These are phyloP conservation scores for Salisapilia sapeloensis DNA, from an alignment of 352 stramenopile genomes.

Conservation along the genomic window DNA sequence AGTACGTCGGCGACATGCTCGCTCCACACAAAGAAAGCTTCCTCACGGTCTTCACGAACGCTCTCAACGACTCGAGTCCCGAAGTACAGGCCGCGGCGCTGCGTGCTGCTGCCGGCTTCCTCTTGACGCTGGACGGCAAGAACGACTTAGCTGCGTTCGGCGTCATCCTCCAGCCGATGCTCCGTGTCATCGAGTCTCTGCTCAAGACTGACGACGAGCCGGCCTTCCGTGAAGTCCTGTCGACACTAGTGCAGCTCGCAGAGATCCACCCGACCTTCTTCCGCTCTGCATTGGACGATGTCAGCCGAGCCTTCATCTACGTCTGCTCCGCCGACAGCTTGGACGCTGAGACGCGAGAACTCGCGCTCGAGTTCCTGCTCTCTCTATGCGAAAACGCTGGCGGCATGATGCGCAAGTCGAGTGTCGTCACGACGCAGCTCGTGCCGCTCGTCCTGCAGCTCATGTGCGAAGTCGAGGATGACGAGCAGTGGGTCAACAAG, in stretches of 20 bases:
- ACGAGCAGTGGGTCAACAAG: slow-evolving; percentile 41
- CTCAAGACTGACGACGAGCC: slow-evolving; percentile 38
- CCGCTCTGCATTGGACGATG: slow-evolving; percentile 41
- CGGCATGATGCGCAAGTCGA: slow-evolving; percentile 65
- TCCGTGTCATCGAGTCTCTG: slow-evolving; percentile 54
- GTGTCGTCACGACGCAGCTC: slow-evolving; percentile 36
- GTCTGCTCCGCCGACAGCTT: slow-evolving; percentile 42
- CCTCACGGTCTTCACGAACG: slow-evolving; percentile 54
- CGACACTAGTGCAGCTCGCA: slow-evolving; percentile 49
- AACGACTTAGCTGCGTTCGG: slow-evolving; percentile 50
- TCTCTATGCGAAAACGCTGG: slow-evolving; percentile 65
- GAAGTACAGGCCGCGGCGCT: slow-evolving; percentile 57
- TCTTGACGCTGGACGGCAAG: slow-evolving; percentile 54
- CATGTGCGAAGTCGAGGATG: slow-evolving; percentile 68
- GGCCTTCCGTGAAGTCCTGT: slow-evolving; percentile 53
- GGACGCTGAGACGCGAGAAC: slow-evolving; percentile 54
- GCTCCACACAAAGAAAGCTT: slow-evolving; percentile 66
- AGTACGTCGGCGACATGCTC: slow-evolving; percentile 49
- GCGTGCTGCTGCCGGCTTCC: slow-evolving; percentile 51
- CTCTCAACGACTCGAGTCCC: slow-evolving; percentile 37
- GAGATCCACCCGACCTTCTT: slow-evolving; percentile 77
- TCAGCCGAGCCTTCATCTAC: slow-evolving; percentile 66
- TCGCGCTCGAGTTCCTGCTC: slow-evolving; percentile 70
- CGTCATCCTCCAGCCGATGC: slow-evolving; percentile 50
- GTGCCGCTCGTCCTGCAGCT: slow-evolving; percentile 63